Conservation (phyloP, 148 eudicot species). For the Camellia sinensis region DNA sequence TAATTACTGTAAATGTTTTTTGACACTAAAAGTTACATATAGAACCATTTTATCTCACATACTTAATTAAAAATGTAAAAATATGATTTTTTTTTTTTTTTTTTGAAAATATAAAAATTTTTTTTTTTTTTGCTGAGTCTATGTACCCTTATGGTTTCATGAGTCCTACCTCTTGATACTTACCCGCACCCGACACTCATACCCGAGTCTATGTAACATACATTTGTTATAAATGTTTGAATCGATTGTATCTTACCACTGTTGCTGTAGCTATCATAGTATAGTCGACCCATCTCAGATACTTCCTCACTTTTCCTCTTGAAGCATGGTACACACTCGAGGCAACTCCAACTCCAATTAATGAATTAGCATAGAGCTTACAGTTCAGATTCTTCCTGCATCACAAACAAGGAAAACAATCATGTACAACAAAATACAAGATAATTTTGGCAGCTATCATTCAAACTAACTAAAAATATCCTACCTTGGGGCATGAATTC, state of each 20-base stretch:
- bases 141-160: too few relatives aligned
- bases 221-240: too few relatives aligned
- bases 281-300: constrained; percentile 93
- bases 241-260: constrained; percentile 49
- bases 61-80: too few relatives aligned
- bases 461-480: constrained; percentile 7
- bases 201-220: too few relatives aligned
- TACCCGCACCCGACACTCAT: too few relatives aligned
- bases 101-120: too few relatives aligned
- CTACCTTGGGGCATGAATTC: constrained; percentile 84
- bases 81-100: too few relatives aligned
- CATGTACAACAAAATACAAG: constrained; percentile 10
- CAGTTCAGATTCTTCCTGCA: constrained; percentile 82
- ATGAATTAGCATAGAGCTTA: constrained; percentile 88
- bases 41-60: too few relatives aligned
- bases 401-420: constrained; percentile 9
- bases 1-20: too few relatives aligned
- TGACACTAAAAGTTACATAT: too few relatives aligned
- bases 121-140: too few relatives aligned
- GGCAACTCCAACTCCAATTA: constrained; percentile 91
- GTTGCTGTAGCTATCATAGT: constrained; percentile 92
- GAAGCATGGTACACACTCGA: constrained; percentile 95
- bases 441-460: neutral
- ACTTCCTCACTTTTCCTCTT: constrained; percentile 71
- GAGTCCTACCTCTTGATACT: too few relatives aligned